phyloP scores from a whole-genome alignment of 768 basidiomycete species.

The Nidularia pulvinata region DNA sequence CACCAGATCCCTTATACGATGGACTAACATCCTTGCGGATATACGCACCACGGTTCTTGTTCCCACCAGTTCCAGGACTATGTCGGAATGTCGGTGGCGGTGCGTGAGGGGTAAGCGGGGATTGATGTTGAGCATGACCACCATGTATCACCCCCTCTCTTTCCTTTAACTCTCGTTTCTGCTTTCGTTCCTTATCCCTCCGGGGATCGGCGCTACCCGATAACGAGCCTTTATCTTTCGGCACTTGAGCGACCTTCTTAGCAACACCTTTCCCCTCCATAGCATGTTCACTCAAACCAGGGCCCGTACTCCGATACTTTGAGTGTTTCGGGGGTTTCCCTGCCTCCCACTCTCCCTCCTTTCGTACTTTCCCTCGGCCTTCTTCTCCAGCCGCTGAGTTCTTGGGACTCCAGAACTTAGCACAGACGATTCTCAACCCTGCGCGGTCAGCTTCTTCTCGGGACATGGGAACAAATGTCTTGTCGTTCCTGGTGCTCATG shows the following conservation, averaged over 20 bases:
- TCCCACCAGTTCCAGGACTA: no score
- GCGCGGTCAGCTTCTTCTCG: constrained; percentile 20
- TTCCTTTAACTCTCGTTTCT: neutral
- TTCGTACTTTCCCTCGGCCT: neutral
- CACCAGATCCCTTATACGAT: no score
- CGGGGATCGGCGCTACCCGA: neutral
- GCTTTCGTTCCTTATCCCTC: neutral
- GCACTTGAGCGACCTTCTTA: neutral
- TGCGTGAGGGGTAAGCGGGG: neutral
- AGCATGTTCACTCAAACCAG: constrained; percentile 4
- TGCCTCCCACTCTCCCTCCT: neutral
- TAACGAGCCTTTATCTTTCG: neutral
- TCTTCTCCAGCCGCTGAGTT: neutral
- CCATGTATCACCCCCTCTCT: neutral
- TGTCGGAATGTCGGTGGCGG: neutral
- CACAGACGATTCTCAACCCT: constrained; percentile 36
- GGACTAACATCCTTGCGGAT: no score
- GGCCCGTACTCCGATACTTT: constrained; percentile 7
- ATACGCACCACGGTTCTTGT: no score
- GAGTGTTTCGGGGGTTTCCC: constrained; percentile 5
- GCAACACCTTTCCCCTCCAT: neutral
- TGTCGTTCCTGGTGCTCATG: neutral
- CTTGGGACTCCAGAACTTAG: constrained; percentile 28
- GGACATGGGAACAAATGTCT: constrained; percentile 17
- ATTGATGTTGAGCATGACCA: no score